Conservation (phyloP, 2,329 filamentous ascomycete genomes). For the Fonsecaea erecta region DNA sequence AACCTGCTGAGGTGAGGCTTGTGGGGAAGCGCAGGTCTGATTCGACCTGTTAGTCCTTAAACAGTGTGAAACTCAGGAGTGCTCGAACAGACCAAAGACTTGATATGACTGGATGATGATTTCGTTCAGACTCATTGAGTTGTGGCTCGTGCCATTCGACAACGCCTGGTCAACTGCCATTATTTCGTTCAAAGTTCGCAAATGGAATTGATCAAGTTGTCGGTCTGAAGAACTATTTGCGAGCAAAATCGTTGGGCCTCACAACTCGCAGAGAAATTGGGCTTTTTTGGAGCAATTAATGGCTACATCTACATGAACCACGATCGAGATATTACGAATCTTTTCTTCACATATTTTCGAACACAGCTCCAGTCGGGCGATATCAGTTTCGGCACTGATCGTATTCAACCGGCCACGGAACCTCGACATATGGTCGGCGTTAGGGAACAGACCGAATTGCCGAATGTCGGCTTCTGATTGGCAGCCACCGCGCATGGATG, state of each 20-base stretch:
- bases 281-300: not conserved
- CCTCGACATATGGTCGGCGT: not conserved
- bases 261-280: not conserved
- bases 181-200: not conserved
- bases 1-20: conserved; percentile 14
- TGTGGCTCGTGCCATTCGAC: not conserved
- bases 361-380: not conserved
- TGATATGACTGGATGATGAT: conserved; percentile 4
- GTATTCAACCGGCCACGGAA: not conserved
- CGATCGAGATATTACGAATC: not conserved
- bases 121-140: not conserved
- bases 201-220: not conserved
- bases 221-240: not conserved
- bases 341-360: not conserved
- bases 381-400: not conserved
- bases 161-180: not conserved
- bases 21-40: conserved; percentile 15
- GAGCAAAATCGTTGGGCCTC: not conserved
- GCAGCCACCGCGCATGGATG: not conserved
- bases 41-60: not conserved
- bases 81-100: not conserved
- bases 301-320: not conserved
- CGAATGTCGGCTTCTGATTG: not conserved
- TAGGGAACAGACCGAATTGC: not conserved
- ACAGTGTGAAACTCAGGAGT: not conserved